Conservation (phyloP, 1,139 yeast genomes). For the Saccharomyces hybrid region DNA sequence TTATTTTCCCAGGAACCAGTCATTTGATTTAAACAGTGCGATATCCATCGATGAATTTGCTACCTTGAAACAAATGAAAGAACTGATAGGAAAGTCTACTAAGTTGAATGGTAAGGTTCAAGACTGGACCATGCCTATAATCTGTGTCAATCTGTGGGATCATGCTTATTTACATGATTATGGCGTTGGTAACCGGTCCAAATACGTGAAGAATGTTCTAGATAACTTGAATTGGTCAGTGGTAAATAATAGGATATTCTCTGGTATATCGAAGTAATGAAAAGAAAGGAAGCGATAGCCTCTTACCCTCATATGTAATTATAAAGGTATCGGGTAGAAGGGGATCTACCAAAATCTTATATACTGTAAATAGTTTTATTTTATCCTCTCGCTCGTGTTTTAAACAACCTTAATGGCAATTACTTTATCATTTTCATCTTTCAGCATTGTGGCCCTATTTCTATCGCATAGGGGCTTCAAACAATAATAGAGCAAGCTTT, state of each 20-base stretch:
- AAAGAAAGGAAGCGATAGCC: conserved; percentile 2
- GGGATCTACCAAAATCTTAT: background rate
- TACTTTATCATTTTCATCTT: conserved; percentile 48
- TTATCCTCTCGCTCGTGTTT: background rate
- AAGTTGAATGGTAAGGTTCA: conserved; percentile 35
- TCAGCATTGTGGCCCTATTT: conserved; percentile 60
- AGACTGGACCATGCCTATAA: conserved; percentile 71
- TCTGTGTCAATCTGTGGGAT: conserved; percentile 84
- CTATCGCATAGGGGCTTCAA: conserved; percentile 55
- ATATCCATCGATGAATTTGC: conserved; percentile 49
- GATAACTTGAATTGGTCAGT: conserved; percentile 82
- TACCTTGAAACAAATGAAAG: conserved; percentile 41
- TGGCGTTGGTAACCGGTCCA: conserved; percentile 68
- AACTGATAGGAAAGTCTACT: conserved; percentile 32
- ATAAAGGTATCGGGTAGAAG: conserved; percentile 5
- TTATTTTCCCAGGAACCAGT: conserved; percentile 66
- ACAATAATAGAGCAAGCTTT: conserved; percentile 46
- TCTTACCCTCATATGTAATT: conserved; percentile 3
- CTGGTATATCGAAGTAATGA: conserved; percentile 7
- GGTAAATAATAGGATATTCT: conserved; percentile 53
- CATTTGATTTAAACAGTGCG: conserved; percentile 61
- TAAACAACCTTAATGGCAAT: conserved; percentile 61
- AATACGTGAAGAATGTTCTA: conserved; percentile 72
- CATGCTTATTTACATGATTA: conserved; percentile 76
- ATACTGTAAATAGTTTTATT: background rate